These are phyloP conservation scores for Yamadazyma sp. DNA, from an alignment of 805 yeast genomes.

Conservation along the genomic window DNA sequence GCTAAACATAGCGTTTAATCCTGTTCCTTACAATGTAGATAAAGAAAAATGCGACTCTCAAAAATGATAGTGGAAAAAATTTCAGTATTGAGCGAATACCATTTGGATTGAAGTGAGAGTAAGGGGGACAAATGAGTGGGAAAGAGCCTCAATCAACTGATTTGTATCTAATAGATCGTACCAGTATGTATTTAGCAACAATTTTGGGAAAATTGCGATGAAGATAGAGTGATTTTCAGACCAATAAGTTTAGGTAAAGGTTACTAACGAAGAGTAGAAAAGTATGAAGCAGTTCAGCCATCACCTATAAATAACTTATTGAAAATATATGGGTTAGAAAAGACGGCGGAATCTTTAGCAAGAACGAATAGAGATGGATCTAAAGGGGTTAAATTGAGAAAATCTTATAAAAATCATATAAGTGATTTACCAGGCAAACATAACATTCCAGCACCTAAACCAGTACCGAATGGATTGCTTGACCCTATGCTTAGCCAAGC, in stretches of 20 bases:
- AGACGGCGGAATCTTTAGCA: conserved; percentile 76
- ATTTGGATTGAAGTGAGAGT: too few relatives aligned
- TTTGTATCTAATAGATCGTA: conserved; percentile 5
- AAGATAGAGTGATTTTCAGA: neutral
- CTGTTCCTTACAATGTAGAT: too few relatives aligned
- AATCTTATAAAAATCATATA: conserved; percentile 92
- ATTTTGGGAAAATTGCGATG: too few relatives aligned
- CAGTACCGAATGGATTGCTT: conserved; percentile 32
- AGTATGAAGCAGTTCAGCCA: conserved; percentile 46
- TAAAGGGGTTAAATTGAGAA: conserved; percentile 87
- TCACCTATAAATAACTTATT: conserved; percentile 74
- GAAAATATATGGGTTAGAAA: conserved; percentile 61
- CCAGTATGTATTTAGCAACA: conserved; percentile 6
- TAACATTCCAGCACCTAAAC: conserved; percentile 49
- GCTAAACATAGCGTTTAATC: neutral
- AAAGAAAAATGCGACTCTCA: too few relatives aligned
- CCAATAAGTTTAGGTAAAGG: too few relatives aligned
- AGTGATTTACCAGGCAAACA: conserved; percentile 81
- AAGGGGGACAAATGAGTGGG: too few relatives aligned
- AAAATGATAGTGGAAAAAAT: too few relatives aligned
- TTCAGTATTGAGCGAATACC: too few relatives aligned
- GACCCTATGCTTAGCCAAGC: conserved; percentile 35
- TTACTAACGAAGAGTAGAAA: conserved; percentile 9
- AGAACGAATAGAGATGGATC: conserved; percentile 85
- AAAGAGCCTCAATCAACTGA: conserved; percentile 1